phyloP scores from a whole-genome alignment of 2,329 filamentous ascomycete species.

The Mollisiaceae sp. region DNA sequence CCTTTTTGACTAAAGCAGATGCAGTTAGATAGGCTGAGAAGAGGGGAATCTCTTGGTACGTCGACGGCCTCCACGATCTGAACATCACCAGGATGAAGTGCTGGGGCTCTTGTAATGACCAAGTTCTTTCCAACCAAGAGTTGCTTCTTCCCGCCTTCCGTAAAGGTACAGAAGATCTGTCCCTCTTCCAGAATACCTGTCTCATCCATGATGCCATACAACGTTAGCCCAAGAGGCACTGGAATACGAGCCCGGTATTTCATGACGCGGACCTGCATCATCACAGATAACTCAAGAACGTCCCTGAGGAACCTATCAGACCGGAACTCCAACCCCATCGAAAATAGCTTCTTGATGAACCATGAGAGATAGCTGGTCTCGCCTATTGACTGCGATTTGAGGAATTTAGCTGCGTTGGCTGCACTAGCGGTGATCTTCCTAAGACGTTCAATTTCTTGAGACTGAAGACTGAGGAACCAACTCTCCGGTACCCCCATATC shows the following conservation, averaged over 20 bases:
- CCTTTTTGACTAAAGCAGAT: conserved; percentile 79
- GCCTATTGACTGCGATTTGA: conserved; percentile 65
- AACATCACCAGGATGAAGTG: conserved; percentile 81
- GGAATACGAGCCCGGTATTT: conserved; percentile 82
- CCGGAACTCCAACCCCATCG: conserved; percentile 67
- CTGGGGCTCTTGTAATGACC: conserved; percentile 80
- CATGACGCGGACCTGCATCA: conserved; percentile 73
- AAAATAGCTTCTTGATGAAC: conserved; percentile 64
- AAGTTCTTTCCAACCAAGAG: conserved; percentile 34
- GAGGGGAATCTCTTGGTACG: conserved; percentile 63
- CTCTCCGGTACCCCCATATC: conserved; percentile 66
- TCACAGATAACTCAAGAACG: conserved; percentile 70
- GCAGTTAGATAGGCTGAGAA: conserved; percentile 70
- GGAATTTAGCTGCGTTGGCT: conserved; percentile 67
- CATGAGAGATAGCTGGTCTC: conserved; percentile 62
- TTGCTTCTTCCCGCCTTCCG: neutral
- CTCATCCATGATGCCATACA: conserved; percentile 87
- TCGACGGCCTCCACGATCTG: conserved; percentile 68
- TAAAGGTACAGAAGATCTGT: conserved; percentile 66
- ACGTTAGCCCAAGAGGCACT: conserved; percentile 69
- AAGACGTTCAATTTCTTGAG: conserved; percentile 62
- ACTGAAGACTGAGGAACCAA: conserved; percentile 70
- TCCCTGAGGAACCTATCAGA: conserved; percentile 71
- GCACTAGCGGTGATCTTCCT: conserved; percentile 62
- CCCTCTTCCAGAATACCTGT: conserved; percentile 69